Evolutionary conservation across 2,329 filamentous ascomycete genomes (phyloP), one percentile per base, ranked within the genome.

Genomic region (Ceratocystis albifundus): DNA sequence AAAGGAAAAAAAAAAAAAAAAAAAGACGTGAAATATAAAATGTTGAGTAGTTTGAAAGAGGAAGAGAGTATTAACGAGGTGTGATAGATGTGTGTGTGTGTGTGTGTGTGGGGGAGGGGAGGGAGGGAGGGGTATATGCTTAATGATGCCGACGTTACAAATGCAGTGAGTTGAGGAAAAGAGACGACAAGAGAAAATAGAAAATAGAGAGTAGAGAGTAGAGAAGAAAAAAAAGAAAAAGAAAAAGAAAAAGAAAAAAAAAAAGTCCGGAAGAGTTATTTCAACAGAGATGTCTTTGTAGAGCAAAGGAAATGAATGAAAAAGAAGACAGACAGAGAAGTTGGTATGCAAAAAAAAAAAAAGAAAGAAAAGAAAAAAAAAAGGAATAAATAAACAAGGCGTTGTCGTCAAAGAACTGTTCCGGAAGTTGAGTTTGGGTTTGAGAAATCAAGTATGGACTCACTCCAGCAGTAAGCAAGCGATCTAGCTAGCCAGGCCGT

Each of bases 311-410:
- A 25, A 20, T 3, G 20, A 20, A 63, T 50, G 41, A 48, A 63
- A 36, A 45, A 45, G 20, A 62, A 10, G 15, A 62, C n/a, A n/a
- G n/a, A n/a, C 20, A 48, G 17, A 17, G n/a, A 41, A 41, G 22
- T 15, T 59, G 55, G 50, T 20, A 20, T 63, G 61, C 61, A 63
- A 30, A 50, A 4, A 41, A 41, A 48, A 25, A 63, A 63, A 17
- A 63, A 25, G n/a, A 64, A 64, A n/a, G n/a, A n/a, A n/a, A n/a
- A n/a, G n/a, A n/a, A 63, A 30, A 50, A 4, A 41, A 41, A 48
- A 25, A 63, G 50, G 17, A 63, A 25, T 10, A 64, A 64, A 28
- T 7, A 30, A 28, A 63, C 28, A 22, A n/a, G 53, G 36, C 36
- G 36, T 41, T 41, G 36, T 41, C 36, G 36, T 41, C 36, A 50